These are phyloP conservation scores for Epichloe amarillans DNA, from an alignment of 2,329 filamentous ascomycete genomes.

Conservation along the genomic window DNA sequence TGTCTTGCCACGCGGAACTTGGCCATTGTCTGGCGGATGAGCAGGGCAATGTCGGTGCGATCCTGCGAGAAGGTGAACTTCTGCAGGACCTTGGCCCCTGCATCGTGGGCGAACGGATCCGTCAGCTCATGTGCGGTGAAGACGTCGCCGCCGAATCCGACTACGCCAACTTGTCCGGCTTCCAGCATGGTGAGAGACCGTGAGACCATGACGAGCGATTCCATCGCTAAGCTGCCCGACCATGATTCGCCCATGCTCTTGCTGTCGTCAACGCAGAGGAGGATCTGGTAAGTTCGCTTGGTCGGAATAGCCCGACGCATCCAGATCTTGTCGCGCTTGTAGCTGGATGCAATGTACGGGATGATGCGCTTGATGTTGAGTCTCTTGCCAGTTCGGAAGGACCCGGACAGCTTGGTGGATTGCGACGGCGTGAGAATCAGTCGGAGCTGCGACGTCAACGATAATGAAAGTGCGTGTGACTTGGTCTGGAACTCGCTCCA, in stretches of 20 bases:
- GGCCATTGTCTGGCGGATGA: slow-evolving; percentile 66
- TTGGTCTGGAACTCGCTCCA: slow-evolving; percentile 77
- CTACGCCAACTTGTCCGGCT: slow-evolving; percentile 80
- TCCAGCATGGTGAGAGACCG: slow-evolving; percentile 85
- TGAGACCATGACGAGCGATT: slow-evolving; percentile 85
- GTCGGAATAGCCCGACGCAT: slow-evolving; percentile 86
- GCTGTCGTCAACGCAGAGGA: slow-evolving; percentile 93
- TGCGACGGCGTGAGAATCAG: slow-evolving; percentile 90
- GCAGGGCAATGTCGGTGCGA: slow-evolving; percentile 68
- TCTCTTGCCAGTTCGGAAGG: slow-evolving; percentile 93
- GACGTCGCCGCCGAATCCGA: slow-evolving; percentile 77
- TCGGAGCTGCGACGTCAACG: slow-evolving; percentile 85
- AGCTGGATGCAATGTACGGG: slow-evolving; percentile 93
- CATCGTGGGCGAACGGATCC: slow-evolving; percentile 59
- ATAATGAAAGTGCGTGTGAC: slow-evolving; percentile 75
- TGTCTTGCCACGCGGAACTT: slow-evolving; percentile 67
- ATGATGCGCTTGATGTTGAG: slow-evolving; percentile 99
- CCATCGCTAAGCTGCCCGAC: slow-evolving; percentile 71
- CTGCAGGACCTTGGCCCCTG: slow-evolving; percentile 72
- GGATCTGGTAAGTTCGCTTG: slow-evolving; percentile 91
- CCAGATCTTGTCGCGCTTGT: slow-evolving; percentile 99
- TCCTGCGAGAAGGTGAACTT: slow-evolving; percentile 76
- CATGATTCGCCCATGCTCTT: slow-evolving; percentile 79
- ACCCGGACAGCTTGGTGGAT: slow-evolving; percentile 89
- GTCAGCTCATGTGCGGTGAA: slow-evolving; percentile 79